These are phyloP conservation scores for Glarea lozoyensis DNA, from an alignment of 495 filamentous ascomycete genomes.

Conservation along the genomic window DNA sequence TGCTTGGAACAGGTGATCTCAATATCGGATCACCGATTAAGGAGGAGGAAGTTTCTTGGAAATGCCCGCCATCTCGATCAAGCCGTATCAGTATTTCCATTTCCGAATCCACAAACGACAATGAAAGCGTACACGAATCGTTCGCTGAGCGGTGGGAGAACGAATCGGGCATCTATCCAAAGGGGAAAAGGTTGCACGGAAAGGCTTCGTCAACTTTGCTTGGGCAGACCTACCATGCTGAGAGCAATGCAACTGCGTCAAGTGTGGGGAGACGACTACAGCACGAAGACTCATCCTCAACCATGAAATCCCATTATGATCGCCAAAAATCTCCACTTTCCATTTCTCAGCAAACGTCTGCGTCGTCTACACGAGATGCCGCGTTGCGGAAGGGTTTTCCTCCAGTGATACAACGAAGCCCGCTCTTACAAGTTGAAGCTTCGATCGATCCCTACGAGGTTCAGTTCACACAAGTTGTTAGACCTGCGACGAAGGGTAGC, in stretches of 20 bases:
- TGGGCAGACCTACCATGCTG: slow-evolving; percentile 15
- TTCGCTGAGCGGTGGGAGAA: slow-evolving; percentile 30
- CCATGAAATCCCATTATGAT: slow-evolving; percentile 42
- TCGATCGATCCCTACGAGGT: slow-evolving; percentile 8
- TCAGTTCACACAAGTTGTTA: slow-evolving; percentile 2
- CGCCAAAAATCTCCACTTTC: slow-evolving; percentile 38
- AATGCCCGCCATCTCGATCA: slow-evolving; percentile 12
- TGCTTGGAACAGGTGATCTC: slow-evolving; percentile 27
- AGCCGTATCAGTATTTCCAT: slow-evolving; percentile 36
- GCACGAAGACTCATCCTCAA: slow-evolving; percentile 39
- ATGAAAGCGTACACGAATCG: slow-evolving; percentile 9
- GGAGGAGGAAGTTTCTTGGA: slow-evolving; percentile 16
- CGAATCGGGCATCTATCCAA: slow-evolving; percentile 39
- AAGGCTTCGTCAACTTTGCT: slow-evolving; percentile 16
- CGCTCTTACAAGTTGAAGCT: slow-evolving; percentile 16
- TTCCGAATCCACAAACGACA: slow-evolving; percentile 30
- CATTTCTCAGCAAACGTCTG: slow-evolving; percentile 46
- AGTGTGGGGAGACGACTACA: slow-evolving; percentile 22
- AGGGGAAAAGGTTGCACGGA: slow-evolving; percentile 12
- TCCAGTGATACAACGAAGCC: slow-evolving; percentile 32
- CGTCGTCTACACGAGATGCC: slow-evolving; percentile 26
- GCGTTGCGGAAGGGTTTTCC: slow-evolving; percentile 45
- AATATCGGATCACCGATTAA: slow-evolving; percentile 18
- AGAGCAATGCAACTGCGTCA: slow-evolving; percentile 26
- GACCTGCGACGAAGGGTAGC: background rate